phyloP scores from a whole-genome alignment of 164 flowering plant species.

The Vitis labrusca region DNA sequence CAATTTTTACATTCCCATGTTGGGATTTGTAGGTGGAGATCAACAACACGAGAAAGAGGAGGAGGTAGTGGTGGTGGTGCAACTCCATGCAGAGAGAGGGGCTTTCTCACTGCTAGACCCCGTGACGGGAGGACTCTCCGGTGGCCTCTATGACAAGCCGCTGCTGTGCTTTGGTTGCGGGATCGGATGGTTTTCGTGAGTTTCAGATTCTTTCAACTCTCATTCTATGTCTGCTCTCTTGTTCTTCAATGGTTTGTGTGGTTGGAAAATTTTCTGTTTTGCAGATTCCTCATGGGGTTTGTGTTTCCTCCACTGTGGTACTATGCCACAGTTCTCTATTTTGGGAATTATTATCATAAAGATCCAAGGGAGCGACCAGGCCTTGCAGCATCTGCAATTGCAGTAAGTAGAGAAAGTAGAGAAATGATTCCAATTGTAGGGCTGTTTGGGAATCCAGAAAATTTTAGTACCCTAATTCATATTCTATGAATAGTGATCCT shows the following conservation, averaged over 20 bases:
- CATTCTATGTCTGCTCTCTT: too few species aligned
- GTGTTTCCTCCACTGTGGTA: conserved; percentile 34
- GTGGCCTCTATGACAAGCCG: conserved; percentile 24
- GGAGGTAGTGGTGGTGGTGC: conserved; percentile 1
- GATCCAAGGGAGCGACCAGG: conserved; percentile 39
- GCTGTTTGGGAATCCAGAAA: background rate
- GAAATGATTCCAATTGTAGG: background rate
- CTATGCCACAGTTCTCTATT: conserved; percentile 31
- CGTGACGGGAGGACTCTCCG: background rate
- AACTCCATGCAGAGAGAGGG: conserved; percentile 3
- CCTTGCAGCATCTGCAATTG: conserved; percentile 41
- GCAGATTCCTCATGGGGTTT: conserved; percentile 33
- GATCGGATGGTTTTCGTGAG: conserved; percentile 39
- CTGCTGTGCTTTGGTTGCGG: conserved; percentile 37
- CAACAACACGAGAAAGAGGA: background rate
- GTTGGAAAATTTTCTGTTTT: background rate
- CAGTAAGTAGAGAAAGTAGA: conserved; percentile 18
- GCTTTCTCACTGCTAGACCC: conserved; percentile 7
- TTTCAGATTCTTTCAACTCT: background rate
- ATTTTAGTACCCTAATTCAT: background rate
- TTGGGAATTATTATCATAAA: conserved; percentile 24
- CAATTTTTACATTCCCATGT: too few species aligned
- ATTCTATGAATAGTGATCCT: background rate
- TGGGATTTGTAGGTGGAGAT: background rate
- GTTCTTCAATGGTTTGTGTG: too few species aligned